phyloP scores from a whole-genome alignment of 1,284 basidiomycete genomes.

The Pseudozyma thailandica region DNA sequence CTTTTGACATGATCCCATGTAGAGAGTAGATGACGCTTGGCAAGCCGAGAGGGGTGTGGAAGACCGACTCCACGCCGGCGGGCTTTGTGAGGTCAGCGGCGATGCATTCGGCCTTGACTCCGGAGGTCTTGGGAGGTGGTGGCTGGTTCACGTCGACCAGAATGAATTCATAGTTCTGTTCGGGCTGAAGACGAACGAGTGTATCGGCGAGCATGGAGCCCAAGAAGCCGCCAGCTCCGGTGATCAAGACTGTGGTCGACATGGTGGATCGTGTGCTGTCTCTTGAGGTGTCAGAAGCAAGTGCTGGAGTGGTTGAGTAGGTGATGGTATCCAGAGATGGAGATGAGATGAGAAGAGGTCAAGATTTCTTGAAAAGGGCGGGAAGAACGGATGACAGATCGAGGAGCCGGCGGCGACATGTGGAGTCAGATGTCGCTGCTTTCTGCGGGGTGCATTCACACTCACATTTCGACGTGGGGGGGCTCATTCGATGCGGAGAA shows the following conservation, averaged over 20 bases:
- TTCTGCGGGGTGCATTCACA: too few species aligned
- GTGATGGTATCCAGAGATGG: too few species aligned
- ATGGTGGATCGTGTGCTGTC: too few species aligned
- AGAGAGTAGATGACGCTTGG: conserved; percentile 48
- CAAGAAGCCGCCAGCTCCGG: conserved; percentile 50
- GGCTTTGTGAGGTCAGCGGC: conserved; percentile 44
- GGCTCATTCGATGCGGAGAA: too few species aligned
- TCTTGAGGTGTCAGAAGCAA: neutral
- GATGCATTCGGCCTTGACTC: conserved; percentile 14
- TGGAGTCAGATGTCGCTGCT: too few species aligned
- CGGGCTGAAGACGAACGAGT: conserved; percentile 25
- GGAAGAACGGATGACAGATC: too few species aligned
- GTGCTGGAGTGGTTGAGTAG: neutral
- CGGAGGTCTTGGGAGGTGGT: conserved; percentile 14
- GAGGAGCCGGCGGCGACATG: too few species aligned
- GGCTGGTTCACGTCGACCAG: conserved; percentile 42
- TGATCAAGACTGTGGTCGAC: conserved; percentile 47
- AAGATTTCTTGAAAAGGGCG: too few species aligned
- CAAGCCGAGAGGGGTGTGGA: conserved; percentile 32
- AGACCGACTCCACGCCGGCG: conserved; percentile 33
- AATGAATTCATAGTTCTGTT: conserved; percentile 40
- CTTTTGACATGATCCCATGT: conserved; percentile 56
- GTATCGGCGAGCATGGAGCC: conserved; percentile 47
- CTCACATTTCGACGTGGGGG: too few species aligned
- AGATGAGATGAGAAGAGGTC: too few species aligned